Conservation (phyloP, 768 basidiomycete species). For the Rhodotorula kratochvilovae region DNA sequence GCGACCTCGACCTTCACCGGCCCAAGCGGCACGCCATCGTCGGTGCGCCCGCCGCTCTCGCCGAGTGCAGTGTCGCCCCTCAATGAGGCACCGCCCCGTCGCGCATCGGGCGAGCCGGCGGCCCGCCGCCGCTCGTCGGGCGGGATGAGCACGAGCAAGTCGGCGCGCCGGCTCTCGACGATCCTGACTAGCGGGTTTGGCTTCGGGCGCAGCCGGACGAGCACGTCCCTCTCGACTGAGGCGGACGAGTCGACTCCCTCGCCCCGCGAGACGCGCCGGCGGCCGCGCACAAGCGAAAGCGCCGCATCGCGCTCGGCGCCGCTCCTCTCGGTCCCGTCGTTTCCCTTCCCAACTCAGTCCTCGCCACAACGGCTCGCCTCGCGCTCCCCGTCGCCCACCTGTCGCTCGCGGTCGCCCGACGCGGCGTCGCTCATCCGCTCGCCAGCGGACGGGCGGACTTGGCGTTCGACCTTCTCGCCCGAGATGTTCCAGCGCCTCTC, state of each 20-base stretch:
- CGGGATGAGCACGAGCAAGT: conserved; percentile 13
- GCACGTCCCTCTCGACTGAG: conserved; percentile 4
- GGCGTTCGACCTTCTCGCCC: conserved; percentile 48
- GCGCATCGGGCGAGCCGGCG: no score
- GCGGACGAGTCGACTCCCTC: neutral
- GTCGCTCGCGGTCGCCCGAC: neutral
- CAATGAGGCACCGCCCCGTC: no score
- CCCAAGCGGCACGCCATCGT: neutral
- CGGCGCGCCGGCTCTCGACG: conserved; percentile 18
- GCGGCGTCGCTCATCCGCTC: conserved; percentile 11
- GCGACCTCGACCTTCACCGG: neutral
- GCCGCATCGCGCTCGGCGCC: neutral
- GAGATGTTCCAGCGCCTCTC: conserved; percentile 49
- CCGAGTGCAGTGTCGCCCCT: neutral
- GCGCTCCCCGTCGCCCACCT: neutral
- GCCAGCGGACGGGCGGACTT: conserved; percentile 39
- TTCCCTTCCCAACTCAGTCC: neutral
- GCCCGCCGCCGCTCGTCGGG: neutral
- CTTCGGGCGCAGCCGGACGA: conserved; percentile 15
- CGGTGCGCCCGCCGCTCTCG: neutral
- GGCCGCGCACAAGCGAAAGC: neutral
- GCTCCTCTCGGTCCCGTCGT: neutral
- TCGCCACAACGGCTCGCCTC: neutral
- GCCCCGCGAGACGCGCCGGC: neutral
- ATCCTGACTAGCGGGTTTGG: conserved; percentile 22